Evolutionary conservation across 345 rosid species (phyloP), one percentile per base, ranked within the genome.

Genomic region (Laguncularia racemosa): DNA sequence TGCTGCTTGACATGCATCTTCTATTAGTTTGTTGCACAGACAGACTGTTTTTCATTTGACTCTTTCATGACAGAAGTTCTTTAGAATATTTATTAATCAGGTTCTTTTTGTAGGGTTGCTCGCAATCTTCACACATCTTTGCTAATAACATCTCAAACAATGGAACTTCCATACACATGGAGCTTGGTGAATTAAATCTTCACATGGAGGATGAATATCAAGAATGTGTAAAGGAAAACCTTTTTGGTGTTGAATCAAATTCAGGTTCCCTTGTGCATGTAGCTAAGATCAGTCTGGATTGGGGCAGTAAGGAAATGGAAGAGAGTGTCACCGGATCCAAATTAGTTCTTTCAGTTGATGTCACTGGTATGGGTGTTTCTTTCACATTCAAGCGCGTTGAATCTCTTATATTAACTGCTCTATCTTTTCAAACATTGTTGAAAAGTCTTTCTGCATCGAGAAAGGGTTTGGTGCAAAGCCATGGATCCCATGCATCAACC

Each of bases 171-270:
- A 77, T 85, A 44, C 96, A 93, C 77, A 73, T 82, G 86, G 99
- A 93, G 70, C 90, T 93, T 72, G 97, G 99, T 67, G 99, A 93
- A 62, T 62, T 93, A 48, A 93, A 93, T 83, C 74, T 93, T 72
- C 86, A 89, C 75, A 71, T 81, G 88, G 92, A 86, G 63, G 97
- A 87, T 68, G 99, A 89, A 70, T 89, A 89, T 72, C 91, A 92
- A 71, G 96, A 92, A 77, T 86, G 80, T 80, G 71, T 82, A 66
- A 86, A 79, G 68, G 98, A 79, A 71, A 80, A 79, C 73, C 88
- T 84, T 56, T 89, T 89, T 20, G 81, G 87, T 20, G 77, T 89
- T 64, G 99, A 93, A 75, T 84, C 95, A 46, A 89, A 93, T 85
- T 87, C 88, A 33, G 86, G 98, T 73, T 83, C 99, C 15, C 63